Evolutionary conservation across 2,329 filamentous ascomycete genomes (phyloP), one percentile per base, ranked within the genome.

Genomic region (Magnaporthiopsis incrustans): DNA sequence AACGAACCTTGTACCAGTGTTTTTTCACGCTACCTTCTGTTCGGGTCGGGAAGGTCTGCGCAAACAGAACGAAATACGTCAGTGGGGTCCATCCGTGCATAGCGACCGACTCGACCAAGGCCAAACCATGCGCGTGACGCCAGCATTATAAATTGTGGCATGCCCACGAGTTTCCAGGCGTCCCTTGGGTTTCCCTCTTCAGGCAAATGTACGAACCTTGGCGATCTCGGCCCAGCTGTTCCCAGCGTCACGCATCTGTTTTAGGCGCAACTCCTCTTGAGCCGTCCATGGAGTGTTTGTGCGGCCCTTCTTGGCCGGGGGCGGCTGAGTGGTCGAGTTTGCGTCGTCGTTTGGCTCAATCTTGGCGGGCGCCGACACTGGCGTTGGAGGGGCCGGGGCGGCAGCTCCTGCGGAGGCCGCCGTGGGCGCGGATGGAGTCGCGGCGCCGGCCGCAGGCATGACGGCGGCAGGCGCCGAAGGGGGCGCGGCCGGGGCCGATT

Each of bases 241-340:
- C 14, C 94, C 93, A 1, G 89, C 86, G 76, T 98, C 95, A 71
- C 95, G 85, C 92, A 99, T 96, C 69, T 89, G 87, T 81, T 98
- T 98, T 70, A 99, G 80, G 59, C 92, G 83, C 73, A 94, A 86
- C 77, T 99, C 95, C 76, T 99, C 95, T 44, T 90, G 90, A 2
- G 94, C 91, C 2, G 93, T 97, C 95, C 95, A 99, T 0, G 95
- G 95, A 3, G 95, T 99, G 74, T 99, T 99, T n/a, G 95, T 98
- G 66, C 95, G 85, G 71, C 92, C 95, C 80, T 97, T 97, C 81
- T 98, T 99, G 60, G 85, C 81, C 8, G 87, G 86, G 1, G 86
- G 85, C 33, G 81, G 82, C 69, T 71, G 69, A 0, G 76, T 69
- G 1, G 73, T 72, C 1, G 70, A 66, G 25, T 70, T 73, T 8